phyloP scores from a whole-genome alignment of 495 filamentous ascomycete genomes.

The Neurospora tetrasperma region DNA sequence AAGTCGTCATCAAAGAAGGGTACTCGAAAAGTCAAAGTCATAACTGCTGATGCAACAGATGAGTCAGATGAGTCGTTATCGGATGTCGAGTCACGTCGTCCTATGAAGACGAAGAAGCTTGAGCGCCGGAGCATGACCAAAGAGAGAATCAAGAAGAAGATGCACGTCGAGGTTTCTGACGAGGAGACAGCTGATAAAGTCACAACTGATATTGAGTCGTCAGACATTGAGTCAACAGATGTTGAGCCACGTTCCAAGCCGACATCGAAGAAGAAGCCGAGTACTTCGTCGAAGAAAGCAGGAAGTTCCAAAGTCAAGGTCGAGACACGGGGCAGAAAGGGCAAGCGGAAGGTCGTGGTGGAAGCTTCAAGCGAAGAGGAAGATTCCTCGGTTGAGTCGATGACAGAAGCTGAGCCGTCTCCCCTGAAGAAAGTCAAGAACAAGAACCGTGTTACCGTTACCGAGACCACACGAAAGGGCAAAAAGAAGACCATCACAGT shows the following conservation, averaged over 20 bases:
- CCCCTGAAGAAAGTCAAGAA: background rate
- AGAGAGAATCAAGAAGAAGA: background rate
- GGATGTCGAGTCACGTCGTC: background rate
- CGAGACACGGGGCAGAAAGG: background rate
- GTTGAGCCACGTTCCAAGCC: background rate
- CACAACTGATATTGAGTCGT: background rate
- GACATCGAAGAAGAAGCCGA: background rate
- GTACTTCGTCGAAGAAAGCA: background rate
- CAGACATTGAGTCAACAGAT: background rate
- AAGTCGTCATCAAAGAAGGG: background rate
- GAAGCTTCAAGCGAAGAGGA: background rate
- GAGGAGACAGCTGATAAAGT: background rate
- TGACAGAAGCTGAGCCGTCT: background rate
- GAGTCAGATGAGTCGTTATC: background rate
- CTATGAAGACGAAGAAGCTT: background rate
- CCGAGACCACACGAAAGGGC: background rate
- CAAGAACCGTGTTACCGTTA: background rate
- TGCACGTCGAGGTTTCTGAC: background rate
- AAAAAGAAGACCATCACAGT: background rate
- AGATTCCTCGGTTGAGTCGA: background rate
- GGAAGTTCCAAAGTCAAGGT: background rate
- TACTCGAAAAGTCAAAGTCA: background rate
- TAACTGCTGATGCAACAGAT: background rate
- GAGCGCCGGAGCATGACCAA: background rate
- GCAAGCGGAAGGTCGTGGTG: background rate